Evolutionary conservation across 1,284 basidiomycete genomes (phyloP).

Genomic region (Trametes versicolor): DNA sequence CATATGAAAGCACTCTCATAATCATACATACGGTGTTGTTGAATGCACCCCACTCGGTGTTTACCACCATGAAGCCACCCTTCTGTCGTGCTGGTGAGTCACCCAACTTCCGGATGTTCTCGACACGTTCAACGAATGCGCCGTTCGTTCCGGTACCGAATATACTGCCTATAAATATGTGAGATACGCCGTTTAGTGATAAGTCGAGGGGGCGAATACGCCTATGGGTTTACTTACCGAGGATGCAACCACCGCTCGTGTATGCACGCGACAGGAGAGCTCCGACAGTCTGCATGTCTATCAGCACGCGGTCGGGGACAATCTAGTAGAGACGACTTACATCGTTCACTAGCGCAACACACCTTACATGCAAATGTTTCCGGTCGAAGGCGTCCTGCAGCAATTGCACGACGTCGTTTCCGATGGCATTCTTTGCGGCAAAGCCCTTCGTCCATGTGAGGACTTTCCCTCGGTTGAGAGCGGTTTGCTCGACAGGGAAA

Average conservation of each 20-base stretch:
- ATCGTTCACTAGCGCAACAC: conserved; percentile 96
- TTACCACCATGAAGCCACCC: conserved; percentile 91
- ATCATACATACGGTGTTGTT: conserved; percentile 78
- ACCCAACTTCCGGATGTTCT: conserved; percentile 86
- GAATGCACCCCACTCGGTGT: conserved; percentile 98
- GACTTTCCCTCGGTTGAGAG: conserved; percentile 89
- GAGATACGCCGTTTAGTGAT: not conserved
- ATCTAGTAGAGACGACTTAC: conserved; percentile 56
- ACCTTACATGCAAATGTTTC: conserved; percentile 94
- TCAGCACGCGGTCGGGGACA: not conserved
- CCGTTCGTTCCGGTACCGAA: conserved; percentile 99
- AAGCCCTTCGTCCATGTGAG: conserved; percentile 99
- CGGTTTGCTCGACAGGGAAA: conserved; percentile 97
- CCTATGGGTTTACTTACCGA: conserved; percentile 56
- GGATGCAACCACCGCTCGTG: conserved; percentile 86
- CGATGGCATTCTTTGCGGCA: conserved; percentile 89
- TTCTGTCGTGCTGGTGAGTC: conserved; percentile 64
- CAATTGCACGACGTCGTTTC: conserved; percentile 91
- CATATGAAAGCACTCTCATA: not conserved
- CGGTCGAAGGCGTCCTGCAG: conserved; percentile 94
- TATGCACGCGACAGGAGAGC: conserved; percentile 94
- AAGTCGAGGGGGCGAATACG: not conserved
- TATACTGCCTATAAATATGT: conserved; percentile 65
- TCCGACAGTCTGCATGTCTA: conserved; percentile 82
- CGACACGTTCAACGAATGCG: conserved; percentile 91